Conservation (phyloP, 345 rosid species). For the Aurinia saxatilis region DNA sequence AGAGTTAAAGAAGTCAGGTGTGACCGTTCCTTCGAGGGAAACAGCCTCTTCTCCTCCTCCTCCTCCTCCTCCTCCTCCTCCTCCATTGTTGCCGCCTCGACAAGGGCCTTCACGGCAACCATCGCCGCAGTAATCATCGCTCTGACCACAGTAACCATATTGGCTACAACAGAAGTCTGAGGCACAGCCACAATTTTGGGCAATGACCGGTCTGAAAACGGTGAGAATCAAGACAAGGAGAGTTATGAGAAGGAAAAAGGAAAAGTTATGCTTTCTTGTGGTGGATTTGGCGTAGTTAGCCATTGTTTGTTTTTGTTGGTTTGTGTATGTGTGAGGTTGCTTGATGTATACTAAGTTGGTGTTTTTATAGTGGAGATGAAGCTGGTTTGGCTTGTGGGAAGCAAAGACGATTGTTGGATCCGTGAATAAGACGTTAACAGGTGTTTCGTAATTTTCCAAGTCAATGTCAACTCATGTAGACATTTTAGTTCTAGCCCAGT, state of each 20-base stretch:
- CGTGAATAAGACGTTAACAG: constrained; percentile 6
- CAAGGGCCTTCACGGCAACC: constrained; percentile 59
- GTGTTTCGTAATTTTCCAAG: constrained; percentile 11
- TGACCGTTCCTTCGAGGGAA: constrained; percentile 39
- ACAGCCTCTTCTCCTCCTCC: constrained; percentile 11
- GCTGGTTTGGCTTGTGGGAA: not conserved
- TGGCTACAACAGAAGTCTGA: constrained; percentile 38
- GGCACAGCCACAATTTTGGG: constrained; percentile 35
- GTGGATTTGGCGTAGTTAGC: constrained; percentile 11
- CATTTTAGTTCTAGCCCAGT: not conserved
- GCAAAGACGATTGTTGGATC: constrained; percentile 1
- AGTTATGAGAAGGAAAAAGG: not conserved
- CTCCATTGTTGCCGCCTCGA: not conserved
- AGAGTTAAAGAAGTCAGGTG: constrained; percentile 45
- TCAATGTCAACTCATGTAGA: constrained; percentile 15
- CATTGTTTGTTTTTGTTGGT: not conserved
- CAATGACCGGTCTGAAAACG: constrained; percentile 6
- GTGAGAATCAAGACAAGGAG: constrained; percentile 11
- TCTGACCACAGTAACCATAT: constrained; percentile 34
- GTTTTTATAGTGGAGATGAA: constrained; percentile 16
- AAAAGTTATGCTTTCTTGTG: not conserved
- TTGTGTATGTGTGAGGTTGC: not conserved
- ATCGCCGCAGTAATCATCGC: constrained; percentile 30
- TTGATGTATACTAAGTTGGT: not conserved
- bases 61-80: not conserved